These are phyloP conservation scores for Aspergillus saccharolyticus DNA, from an alignment of 495 filamentous ascomycete genomes.

Conservation along the genomic window DNA sequence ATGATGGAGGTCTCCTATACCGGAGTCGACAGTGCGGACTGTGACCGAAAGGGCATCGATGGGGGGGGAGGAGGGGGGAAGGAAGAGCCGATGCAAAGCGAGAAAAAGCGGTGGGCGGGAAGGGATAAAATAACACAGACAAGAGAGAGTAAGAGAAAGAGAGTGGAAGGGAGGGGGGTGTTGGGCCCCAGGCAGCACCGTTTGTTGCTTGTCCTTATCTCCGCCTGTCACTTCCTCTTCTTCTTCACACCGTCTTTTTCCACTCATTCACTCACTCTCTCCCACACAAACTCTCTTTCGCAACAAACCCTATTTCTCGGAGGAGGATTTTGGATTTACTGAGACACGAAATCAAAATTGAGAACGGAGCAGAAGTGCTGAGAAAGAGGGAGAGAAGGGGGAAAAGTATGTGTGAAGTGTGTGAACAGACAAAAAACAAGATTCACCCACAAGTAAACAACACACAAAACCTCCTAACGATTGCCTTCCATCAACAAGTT, in stretches of 20 bases:
- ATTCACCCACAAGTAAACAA: background rate
- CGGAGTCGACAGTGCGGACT: constrained; percentile 19
- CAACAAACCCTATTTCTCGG: too few species aligned
- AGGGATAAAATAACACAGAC: background rate
- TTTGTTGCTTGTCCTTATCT: background rate
- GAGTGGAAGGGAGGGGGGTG: background rate
- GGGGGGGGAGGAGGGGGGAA: constrained; percentile 9
- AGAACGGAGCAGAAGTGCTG: background rate
- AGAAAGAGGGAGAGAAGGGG: background rate
- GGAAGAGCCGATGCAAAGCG: constrained; percentile 45
- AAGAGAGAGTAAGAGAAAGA: background rate
- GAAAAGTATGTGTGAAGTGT: too few species aligned
- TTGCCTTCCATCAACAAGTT: background rate
- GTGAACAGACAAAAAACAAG: background rate
- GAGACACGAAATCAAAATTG: too few species aligned
- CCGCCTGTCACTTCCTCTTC: background rate
- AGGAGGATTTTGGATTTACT: too few species aligned
- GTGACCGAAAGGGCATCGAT: constrained; percentile 21
- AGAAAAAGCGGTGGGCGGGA: constrained; percentile 33
- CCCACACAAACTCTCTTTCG: background rate
- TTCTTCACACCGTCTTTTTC: too few species aligned
- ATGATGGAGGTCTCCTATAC: constrained; percentile 17
- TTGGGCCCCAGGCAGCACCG: background rate
- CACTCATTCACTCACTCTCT: background rate
- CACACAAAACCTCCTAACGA: background rate